Conservation (phyloP, 768 basidiomycete species). For the Nidula microcarpa region DNA sequence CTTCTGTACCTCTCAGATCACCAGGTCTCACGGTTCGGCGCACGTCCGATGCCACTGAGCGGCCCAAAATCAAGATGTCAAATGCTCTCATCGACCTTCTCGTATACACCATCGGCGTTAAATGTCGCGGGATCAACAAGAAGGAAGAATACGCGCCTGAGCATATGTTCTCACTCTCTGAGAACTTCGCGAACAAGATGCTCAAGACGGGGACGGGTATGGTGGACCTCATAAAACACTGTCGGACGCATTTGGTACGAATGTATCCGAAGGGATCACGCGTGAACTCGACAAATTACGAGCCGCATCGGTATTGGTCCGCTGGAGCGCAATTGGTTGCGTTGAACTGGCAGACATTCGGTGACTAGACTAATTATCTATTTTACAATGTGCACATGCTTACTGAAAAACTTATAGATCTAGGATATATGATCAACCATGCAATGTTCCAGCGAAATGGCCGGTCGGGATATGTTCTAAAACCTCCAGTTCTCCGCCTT, state of each 20-base stretch:
- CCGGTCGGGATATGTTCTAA: constrained; percentile 88
- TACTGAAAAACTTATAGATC: constrained; percentile 42
- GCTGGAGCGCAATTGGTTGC: constrained; percentile 90
- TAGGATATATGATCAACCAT: constrained; percentile 90
- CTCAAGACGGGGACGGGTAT: constrained; percentile 50
- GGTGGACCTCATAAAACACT: constrained; percentile 87
- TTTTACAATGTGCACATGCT: too few species aligned
- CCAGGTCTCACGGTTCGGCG: not conserved
- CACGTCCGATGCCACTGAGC: not conserved
- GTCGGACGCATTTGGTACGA: constrained; percentile 77
- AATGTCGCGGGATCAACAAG: constrained; percentile 90
- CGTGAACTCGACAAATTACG: constrained; percentile 83
- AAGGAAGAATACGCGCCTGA: constrained; percentile 81
- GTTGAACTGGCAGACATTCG: constrained; percentile 96
- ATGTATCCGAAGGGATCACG: constrained; percentile 87
- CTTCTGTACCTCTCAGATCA: not conserved
- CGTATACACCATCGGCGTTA: constrained; percentile 95
- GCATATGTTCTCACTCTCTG: constrained; percentile 92
- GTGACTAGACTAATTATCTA: constrained; percentile 30
- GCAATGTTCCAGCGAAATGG: constrained; percentile 95
- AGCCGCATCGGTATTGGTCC: constrained; percentile 90
- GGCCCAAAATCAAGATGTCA: constrained; percentile 70
- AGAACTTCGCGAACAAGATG: constrained; percentile 76
- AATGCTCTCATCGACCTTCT: constrained; percentile 69
- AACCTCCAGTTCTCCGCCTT: constrained; percentile 75